phyloP scores from a whole-genome alignment of 169 alveolate genomes.

The Miamiensis avidus region DNA sequence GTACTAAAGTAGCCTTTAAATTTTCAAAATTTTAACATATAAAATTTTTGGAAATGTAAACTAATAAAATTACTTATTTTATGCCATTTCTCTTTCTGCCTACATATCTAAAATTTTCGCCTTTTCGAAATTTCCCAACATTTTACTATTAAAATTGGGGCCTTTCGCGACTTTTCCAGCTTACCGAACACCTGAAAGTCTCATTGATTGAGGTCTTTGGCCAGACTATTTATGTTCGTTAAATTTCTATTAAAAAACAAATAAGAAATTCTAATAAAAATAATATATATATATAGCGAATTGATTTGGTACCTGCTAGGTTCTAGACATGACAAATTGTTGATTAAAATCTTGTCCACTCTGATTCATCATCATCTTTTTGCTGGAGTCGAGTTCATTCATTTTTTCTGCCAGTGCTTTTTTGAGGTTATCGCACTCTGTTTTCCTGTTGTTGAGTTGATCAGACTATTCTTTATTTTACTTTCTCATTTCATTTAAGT shows the following conservation, averaged over 20 bases:
- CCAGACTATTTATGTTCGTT: neutral
- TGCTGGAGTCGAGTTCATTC: neutral
- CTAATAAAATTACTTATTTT: neutral
- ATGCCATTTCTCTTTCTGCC: slow-evolving; percentile 10
- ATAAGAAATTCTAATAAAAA: neutral
- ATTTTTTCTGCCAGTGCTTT: slow-evolving; percentile 11
- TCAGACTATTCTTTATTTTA: slow-evolving; percentile 49
- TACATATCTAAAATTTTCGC: slow-evolving; percentile 19
- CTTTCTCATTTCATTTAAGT: slow-evolving; percentile 62
- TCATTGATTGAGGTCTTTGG: neutral
- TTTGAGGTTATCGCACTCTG: slow-evolving; percentile 41
- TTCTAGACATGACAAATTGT: neutral
- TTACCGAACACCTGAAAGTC: neutral
- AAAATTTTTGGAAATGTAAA: too few species aligned
- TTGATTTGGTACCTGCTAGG: neutral
- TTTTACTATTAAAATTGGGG: slow-evolving; percentile 2
- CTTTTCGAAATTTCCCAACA: slow-evolving; percentile 7
- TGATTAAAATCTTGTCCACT: neutral
- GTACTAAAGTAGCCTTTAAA: neutral
- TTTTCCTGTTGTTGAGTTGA: slow-evolving; percentile 32
- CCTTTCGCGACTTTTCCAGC: slow-evolving; percentile 11
- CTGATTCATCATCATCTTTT: neutral
- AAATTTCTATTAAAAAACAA: neutral
- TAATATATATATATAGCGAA: neutral
- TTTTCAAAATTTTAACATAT: too few species aligned